Base-by-base conservation (phyloP, 2,329 filamentous ascomycete genomes). In the Cryphonectria nitschkei region DNA sequence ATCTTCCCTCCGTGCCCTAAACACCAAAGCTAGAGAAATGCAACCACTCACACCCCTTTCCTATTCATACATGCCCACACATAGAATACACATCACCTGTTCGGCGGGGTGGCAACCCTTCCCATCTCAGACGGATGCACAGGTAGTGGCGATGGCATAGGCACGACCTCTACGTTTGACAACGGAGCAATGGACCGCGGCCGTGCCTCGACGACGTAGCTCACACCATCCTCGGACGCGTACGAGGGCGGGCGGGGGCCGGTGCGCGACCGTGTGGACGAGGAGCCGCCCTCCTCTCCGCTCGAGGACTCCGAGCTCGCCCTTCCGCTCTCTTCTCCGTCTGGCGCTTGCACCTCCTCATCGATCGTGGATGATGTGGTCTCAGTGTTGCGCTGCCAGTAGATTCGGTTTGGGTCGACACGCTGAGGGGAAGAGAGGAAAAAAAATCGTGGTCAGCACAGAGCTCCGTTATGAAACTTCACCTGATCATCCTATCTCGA, bases 331-430 rank as follows among this genome's bases (percentile, higher is more conserved):
- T 72, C 69, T 85, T 29, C 37, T 26, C 61, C 68, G 9, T 22
- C 37, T 13, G 60, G 34, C n/a, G 65, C 29, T 50, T 60, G 69
- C 37, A 67, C 73, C 39, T 72, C 74, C 56, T 75, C 73, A 22
- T 68, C 71, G n/a, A 34, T 70, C 29, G 67, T 65, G 37, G 54
- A 65, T 50, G 62, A 22, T 29, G 39, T 54, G 65, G 41, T 56
- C 37, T 79, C 77, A 29, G 85, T 83, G 74, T 90, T 92, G 52
- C 91, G 88, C 79, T 92, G 90, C 93, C 93, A 97, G 78, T 92
- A 94, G 37, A 97, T 84, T 19, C 93, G 84, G 76, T 95, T 89
- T 1, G 94, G 94, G 76, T 97, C 92, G 43, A 94, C 91, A 64
- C 93, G 87, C 88, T 92, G 75, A 39, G 32, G 16, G 34, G 13